A percentile compares a stretch with the other conserved stretches of the same genome.
phyloP scores from a whole-genome alignment of 768 basidiomycete species.

The Lepiota venenata region DNA sequence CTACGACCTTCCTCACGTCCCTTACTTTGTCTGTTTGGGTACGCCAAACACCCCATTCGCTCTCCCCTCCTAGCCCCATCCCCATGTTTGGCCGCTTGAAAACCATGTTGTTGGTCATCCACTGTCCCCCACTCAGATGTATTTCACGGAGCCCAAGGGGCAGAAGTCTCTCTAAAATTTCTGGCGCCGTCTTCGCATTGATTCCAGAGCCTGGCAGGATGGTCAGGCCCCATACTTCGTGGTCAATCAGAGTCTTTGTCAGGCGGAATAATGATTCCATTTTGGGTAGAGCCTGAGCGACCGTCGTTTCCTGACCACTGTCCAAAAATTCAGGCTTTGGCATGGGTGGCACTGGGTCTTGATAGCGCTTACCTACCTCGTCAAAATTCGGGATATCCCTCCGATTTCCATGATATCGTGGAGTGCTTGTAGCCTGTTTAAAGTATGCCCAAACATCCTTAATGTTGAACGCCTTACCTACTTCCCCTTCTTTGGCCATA shows the following conservation, averaged over 20 bases:
- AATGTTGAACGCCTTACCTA: slow-evolving; percentile 37
- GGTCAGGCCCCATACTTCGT: slow-evolving; percentile 35
- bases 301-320: slow-evolving; percentile 53
- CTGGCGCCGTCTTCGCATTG: slow-evolving; percentile 49
- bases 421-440: slow-evolving; percentile 29
- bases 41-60: slow-evolving; percentile 69
- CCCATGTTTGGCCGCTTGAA: slow-evolving; percentile 58
- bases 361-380: slow-evolving; percentile 50
- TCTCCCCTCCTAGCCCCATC: slow-evolving; percentile 54
- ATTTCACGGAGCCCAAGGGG: slow-evolving; percentile 62
- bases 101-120: slow-evolving; percentile 51
- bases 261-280: slow-evolving; percentile 38
- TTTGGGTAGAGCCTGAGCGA: slow-evolving; percentile 35
- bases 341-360: background rate
- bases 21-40: slow-evolving; percentile 52
- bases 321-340: background rate
- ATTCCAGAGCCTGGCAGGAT: slow-evolving; percentile 81
- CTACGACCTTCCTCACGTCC: slow-evolving; percentile 46
- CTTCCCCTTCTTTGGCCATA: slow-evolving; percentile 53
- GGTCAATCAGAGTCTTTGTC: slow-evolving; percentile 32
- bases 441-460: background rate
- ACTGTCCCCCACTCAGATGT: slow-evolving; percentile 71
- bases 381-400: slow-evolving; percentile 73
- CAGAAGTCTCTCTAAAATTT: slow-evolving; percentile 46
- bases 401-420: slow-evolving; percentile 49